Conservation (phyloP, 805 yeast genomes). For the Tetrapisispora pingtungensis region DNA sequence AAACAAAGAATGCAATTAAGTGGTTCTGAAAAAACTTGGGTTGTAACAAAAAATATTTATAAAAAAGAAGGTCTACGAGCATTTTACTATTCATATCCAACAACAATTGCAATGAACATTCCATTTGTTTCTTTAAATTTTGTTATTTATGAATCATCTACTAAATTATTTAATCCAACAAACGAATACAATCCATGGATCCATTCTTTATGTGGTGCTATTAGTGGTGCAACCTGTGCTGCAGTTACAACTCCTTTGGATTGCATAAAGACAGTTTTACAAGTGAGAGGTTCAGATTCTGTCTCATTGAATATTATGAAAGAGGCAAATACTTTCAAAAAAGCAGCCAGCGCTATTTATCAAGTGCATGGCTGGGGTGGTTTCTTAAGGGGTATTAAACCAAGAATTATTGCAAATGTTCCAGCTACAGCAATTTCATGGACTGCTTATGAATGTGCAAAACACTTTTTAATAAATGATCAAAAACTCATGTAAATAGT, state of each 20-base stretch:
- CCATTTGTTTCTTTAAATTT: slow-evolving; percentile 95
- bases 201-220: slow-evolving; percentile 88
- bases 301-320: slow-evolving; percentile 34
- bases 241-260: slow-evolving; percentile 95
- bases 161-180: slow-evolving; percentile 74
- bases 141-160: slow-evolving; percentile 80
- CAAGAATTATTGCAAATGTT: slow-evolving; percentile 85
- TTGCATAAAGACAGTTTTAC: slow-evolving; percentile 84
- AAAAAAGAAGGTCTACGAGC: slow-evolving; percentile 60
- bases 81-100: slow-evolving; percentile 88
- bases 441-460: slow-evolving; percentile 98
- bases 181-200: slow-evolving; percentile 76
- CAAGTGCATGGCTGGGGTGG: slow-evolving; percentile 52
- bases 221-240: slow-evolving; percentile 93
- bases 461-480: slow-evolving; percentile 31
- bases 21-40: slow-evolving; percentile 19
- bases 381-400: slow-evolving; percentile 76
- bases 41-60: slow-evolving; percentile 37
- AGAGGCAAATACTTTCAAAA: slow-evolving; percentile 53
- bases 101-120: slow-evolving; percentile 83
- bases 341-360: slow-evolving; percentile 67
- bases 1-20: slow-evolving; percentile 84
- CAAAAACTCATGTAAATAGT: not conserved
- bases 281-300: slow-evolving; percentile 54
- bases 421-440: slow-evolving; percentile 98